Percentiles rank a stretch among this genome's conserved stretches.
Evolutionary conservation across 768 basidiomycete genomes (phyloP).

Genomic region (Trametes coccinea): DNA sequence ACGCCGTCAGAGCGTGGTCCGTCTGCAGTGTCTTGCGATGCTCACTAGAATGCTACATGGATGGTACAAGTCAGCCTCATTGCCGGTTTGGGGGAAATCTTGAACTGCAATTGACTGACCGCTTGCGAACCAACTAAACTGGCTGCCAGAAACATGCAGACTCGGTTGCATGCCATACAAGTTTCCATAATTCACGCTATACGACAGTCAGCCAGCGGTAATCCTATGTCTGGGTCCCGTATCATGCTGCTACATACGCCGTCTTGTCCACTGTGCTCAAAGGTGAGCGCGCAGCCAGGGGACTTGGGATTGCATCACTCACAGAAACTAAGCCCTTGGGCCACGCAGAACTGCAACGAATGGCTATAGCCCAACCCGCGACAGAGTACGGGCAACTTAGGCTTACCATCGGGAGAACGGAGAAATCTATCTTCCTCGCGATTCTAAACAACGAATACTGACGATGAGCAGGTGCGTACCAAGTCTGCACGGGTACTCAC

Average conservation of each 20-base stretch:
- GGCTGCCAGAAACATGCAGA: slow-evolving; percentile 13
- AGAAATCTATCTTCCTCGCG: slow-evolving; percentile 30
- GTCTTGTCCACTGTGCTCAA: slow-evolving; percentile 33
- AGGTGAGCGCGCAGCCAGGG: too few relatives aligned
- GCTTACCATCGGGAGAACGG: slow-evolving; percentile 28
- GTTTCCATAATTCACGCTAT: slow-evolving; percentile 31
- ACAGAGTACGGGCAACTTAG: too few relatives aligned
- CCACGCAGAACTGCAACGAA: slow-evolving; percentile 27
- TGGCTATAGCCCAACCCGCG: too few relatives aligned
- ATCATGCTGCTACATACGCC: slow-evolving; percentile 18
- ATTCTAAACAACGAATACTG: slow-evolving; percentile 3
- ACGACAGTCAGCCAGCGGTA: too few relatives aligned
- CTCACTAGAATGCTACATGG: slow-evolving; percentile 21
- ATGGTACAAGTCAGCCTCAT: background rate
- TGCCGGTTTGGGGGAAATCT: too few relatives aligned
- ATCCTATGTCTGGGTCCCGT: too few relatives aligned
- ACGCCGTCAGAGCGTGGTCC: too few relatives aligned
- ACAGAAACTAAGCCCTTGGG: slow-evolving; percentile 33
- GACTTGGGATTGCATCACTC: background rate
- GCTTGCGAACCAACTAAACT: slow-evolving; percentile 24
- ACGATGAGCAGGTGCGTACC: too few relatives aligned
- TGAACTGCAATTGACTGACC: background rate
- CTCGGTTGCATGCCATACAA: slow-evolving; percentile 34
- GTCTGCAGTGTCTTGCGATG: too few relatives aligned
- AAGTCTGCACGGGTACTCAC: background rate